Base-by-base conservation (phyloP, 2,329 filamentous ascomycete species). In the Xylariales sp. region DNA sequence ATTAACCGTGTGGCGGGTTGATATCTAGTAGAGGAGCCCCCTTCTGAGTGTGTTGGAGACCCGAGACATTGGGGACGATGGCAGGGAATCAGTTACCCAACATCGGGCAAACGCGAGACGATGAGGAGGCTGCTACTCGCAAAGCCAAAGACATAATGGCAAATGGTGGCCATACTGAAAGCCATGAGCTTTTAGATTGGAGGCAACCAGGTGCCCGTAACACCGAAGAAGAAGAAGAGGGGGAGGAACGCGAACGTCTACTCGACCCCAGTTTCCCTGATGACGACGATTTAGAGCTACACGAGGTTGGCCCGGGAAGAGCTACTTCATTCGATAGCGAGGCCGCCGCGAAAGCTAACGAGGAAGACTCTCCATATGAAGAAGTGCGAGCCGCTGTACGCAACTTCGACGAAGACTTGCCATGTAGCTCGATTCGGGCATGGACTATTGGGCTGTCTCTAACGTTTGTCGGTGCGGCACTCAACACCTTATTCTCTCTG, bases 381-480 rank as follows among this genome's bases (percentile, higher is more conserved):
- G 89, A 91, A 77, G 89, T 90, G 56, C 83, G 87, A 54, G 88
- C 89, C 41, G 88, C 89, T 7, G 88, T 91, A 2, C 82, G 83
- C 60, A 90, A 90, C 75, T 87, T 86, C 72, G 89, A 91, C 75
- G 86, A 91, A 72, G 85, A 89, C 54, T 75, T 90, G 32, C 89
- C 89, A 0, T 89, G 87, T 79, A 91, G 89, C 75, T 91, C 90
- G 0, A 80, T 90, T 36, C 84, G 89, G 49, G 89, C 88, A 18
- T 91, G 89, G 89, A 83, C 82, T 1, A 90, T 91, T 67, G 89
- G 89, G 3, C 72, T 90, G 59, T 70, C 79, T 3, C 81, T 90
- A 32, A 86, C 88, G 10, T 79, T 87, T 1, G 56, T 89, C 6
- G 87, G 88, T 12, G 86, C 88, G 5, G 87, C 83, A 6, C 86